Evolutionary conservation across 345 rosid species (phyloP), one percentile per base, ranked within the genome.

Genomic region (Eucalyptus cloeziana): DNA sequence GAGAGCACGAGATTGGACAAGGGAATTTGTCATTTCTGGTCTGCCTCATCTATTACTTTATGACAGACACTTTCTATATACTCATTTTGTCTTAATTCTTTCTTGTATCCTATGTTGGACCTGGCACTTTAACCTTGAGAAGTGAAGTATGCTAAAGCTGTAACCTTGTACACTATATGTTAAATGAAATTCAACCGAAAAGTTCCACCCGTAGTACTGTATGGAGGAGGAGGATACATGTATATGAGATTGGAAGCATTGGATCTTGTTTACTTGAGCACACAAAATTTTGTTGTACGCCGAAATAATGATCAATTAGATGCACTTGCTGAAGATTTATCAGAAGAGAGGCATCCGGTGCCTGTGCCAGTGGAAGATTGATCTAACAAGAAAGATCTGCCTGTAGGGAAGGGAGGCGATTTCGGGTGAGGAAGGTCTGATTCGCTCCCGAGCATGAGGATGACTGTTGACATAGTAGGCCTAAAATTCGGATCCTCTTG

Each of bases 401-500:
- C 69, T 10, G 50, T 30, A 25, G 58, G 17, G 86, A 69, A 91
- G 16, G 92, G 91, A 37, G 91, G 89, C 37, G 89, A 64, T 86
- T 90, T 89, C 7, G 91, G 94, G 44, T 22, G 87, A 5, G 95
- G 95, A 86, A 94, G 93, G 11, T 87, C 87, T 5, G 94, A 91
- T 33, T 90, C 47, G 86, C 94, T 93, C 25, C 91, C 92, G 17
- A 94, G 93, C 97, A 95, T 93, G 30, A 93, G 91, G 64, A 92
- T 90, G 30, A 93, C 93, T 7, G 86, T 7, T 13, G 97, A 92
- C 94, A 94, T 93, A 6, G 91, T 89, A 12, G 95, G 96, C 86
- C 96, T 87, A 13, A 88, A 81, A 6, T 86, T 89, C 27, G 94
- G 92, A 49, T 94, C 91, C 69, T 94, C 94, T 45, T 94, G 92